Evolutionary conservation across 2,329 filamentous ascomycete species (phyloP).

Genomic region (Pleomassaria siparia): DNA sequence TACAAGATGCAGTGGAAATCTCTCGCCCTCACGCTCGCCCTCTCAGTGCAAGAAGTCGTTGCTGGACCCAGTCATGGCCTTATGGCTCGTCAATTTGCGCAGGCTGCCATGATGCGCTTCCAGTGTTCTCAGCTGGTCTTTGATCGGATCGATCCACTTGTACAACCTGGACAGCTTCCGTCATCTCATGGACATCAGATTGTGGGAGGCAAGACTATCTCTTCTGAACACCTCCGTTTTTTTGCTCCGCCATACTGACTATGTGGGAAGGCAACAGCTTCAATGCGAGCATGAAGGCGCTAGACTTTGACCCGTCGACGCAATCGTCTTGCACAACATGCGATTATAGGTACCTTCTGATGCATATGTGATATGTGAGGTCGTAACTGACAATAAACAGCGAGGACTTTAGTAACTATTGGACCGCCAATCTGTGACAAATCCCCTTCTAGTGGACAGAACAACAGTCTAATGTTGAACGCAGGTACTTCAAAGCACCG

Average conservation of each 20-base stretch:
- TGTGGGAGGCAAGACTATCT: too few relatives aligned
- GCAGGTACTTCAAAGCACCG: conserved; percentile 28
- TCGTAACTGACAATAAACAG: not conserved
- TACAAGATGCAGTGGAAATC: conserved; percentile 25
- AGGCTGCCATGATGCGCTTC: conserved; percentile 26
- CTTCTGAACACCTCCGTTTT: too few relatives aligned
- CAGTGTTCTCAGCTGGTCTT: conserved; percentile 13
- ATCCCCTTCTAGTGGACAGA: too few relatives aligned
- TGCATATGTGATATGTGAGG: not conserved
- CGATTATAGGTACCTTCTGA: conserved; percentile 17
- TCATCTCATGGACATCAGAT: conserved; percentile 20
- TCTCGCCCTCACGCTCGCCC: conserved; percentile 17
- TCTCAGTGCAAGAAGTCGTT: conserved; percentile 19
- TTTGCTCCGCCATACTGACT: too few relatives aligned
- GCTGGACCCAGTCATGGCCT: conserved; percentile 18
- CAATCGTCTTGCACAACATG: conserved; percentile 27
- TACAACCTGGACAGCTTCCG: conserved; percentile 12
- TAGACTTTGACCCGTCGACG: conserved; percentile 20
- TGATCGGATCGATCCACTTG: conserved; percentile 18
- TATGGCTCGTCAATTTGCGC: conserved; percentile 25
- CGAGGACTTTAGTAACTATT: conserved; percentile 18
- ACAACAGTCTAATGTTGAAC: too few relatives aligned
- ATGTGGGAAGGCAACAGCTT: too few relatives aligned
- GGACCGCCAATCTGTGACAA: conserved; percentile 32
- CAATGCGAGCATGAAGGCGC: conserved; percentile 23